Base-by-base conservation (phyloP, 805 yeast species). In the Candida tibetensis region DNA sequence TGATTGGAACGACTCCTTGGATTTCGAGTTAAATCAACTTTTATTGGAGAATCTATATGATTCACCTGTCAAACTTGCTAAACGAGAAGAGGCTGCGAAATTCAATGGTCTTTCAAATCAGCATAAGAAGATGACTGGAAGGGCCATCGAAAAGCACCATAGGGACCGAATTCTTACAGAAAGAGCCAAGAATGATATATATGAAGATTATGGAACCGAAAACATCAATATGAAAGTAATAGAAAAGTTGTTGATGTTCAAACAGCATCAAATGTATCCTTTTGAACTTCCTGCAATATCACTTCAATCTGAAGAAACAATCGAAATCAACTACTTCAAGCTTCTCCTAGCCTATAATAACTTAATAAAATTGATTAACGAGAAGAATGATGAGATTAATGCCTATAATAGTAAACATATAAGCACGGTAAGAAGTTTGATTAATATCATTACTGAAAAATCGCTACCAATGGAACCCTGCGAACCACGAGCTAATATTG, bases 331-430 rank as follows among this genome's bases (percentile, higher is more conserved):
- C 19, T 53, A 43, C 40, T 46, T 37, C 36, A 35, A 40, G 17
- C 37, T 53, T 19, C 39, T 50, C 28, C 35, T 34, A 15, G 31
- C 41, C 7, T 51, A 50, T 38, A 44, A 47, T 34, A 34, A 43
- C 17, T 37, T 53, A 18, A 23, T 42, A 10, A 35, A 47, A 27
- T 13, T 30, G 17, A 30, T 51, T 14, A 30, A 37, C 21, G 34
- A 29, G 17, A 47, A 45, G 19, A 53, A 53, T 35, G 32, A 32
- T 14, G 49, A 51, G 22, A 34, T 51, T 15, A 42, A 31, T 30
- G 28, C 45, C n/a, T 26, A 42, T 21, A 47, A 47, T 37, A 44
- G 42, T 7, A 38, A 47, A 31, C 35, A 41, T 9, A 34, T 38
- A 30, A 17, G 30, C 2, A 21, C 37, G 37, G 21, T 38, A 28